Conservation (phyloP, 2,329 filamentous ascomycete genomes). For the Aspergillus ochraceus region DNA sequence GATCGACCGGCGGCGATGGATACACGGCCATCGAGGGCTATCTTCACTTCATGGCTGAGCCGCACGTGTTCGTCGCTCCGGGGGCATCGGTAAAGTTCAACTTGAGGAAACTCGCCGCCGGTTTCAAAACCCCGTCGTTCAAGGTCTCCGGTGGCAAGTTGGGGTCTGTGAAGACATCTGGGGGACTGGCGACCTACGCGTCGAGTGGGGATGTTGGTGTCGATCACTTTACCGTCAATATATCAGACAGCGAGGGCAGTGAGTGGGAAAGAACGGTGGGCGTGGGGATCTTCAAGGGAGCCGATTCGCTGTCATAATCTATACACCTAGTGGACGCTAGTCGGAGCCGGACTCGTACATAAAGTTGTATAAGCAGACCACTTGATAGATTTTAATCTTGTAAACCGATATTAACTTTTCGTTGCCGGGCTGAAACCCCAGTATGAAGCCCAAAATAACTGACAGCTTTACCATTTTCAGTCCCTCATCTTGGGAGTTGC, state of each 20-base stretch:
- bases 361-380: background rate
- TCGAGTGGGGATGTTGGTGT: background rate
- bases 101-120: background rate
- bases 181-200: background rate
- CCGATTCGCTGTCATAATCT: background rate
- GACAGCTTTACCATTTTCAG: too few relatives aligned
- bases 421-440: too few relatives aligned
- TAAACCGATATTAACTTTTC: too few relatives aligned
- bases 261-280: slow-evolving; percentile 8
- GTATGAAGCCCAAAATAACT: too few relatives aligned
- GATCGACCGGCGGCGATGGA: slow-evolving; percentile 6
- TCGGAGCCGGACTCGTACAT: background rate
- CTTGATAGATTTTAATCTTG: too few relatives aligned
- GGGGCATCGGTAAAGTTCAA: background rate
- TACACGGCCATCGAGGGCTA: slow-evolving; percentile 11
- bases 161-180: background rate
- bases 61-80: slow-evolving; percentile 5
- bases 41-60: slow-evolving; percentile 12
- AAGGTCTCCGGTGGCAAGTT: background rate
- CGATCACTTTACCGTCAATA: background rate
- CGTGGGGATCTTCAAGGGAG: slow-evolving; percentile 2
- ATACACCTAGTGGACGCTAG: background rate
- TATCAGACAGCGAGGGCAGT: slow-evolving; percentile 5
- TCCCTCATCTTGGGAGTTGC: too few relatives aligned
- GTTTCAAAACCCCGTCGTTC: background rate